Evolutionary conservation across 108 stramenopile genomes (phyloP), one percentile per base, ranked within the genome.

Genomic region (Chaetoceros tenuissimus): DNA sequence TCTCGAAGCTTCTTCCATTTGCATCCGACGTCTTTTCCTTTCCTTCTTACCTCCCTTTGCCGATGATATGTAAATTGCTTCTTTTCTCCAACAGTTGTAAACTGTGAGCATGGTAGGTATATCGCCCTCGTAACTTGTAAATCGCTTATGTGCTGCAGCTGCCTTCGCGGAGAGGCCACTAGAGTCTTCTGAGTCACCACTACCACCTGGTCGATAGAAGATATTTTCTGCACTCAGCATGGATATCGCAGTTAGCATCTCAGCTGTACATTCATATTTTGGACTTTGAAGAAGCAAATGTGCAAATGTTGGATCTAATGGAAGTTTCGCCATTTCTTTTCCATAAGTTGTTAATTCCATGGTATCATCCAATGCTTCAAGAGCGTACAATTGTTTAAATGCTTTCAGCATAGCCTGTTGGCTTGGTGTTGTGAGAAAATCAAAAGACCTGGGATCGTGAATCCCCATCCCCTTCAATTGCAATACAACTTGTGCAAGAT

Each of bases 181-280:
- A 24, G 73, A 72, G 53, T 85, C 85, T 49, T 79, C 82, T 62
- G 63, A 22, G 75, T 67, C 64, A 60, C 84, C 53, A 24, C 85
- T 60, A 52, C 92, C 82, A 68, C 89, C 81, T 50, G 96, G 98
- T 22, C 94, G 89, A 65, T 84, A 95, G 56, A 97, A 94, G 16
- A 97, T 66, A 67, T 95, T 94, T 59, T 96, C 95, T 28, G 94
- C 94, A 56, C 88, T 89, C 31, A 97, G 56, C 94, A 98, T 97
- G 27, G 96, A 75, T 25, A 97, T 94, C 0, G 84, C 87, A 23
- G 95, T 95, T 55, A 97, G 68, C 53, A 97, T 83, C 67, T 98
- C 98, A 24, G 75, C 63, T 1, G 79, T 74, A 53, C 97, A 98
- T 5, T 80, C 92, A 67, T 78, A 81, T 43, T 78, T 67, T 10